Evolutionary conservation across 352 stramenopile species (phyloP).

Genomic region (Aphanomyces astaci): DNA sequence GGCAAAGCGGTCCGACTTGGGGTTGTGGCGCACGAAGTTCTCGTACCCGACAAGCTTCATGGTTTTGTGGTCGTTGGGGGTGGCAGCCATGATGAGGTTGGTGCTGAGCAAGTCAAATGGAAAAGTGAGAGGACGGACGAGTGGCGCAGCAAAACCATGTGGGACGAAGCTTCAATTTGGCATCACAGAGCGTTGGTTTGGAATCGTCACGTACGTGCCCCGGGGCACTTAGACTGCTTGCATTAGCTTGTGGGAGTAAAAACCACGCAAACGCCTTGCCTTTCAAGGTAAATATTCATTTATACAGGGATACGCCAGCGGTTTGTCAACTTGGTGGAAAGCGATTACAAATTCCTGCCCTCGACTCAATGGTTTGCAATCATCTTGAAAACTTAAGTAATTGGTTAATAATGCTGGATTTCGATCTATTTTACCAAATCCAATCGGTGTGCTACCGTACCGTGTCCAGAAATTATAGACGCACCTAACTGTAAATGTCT

Average conservation of each 20-base stretch:
- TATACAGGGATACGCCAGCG: background rate
- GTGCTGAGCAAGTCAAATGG: background rate
- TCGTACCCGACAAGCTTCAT: slow-evolving; percentile 59
- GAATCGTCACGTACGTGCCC: background rate
- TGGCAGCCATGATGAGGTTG: slow-evolving; percentile 18
- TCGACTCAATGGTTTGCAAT: slow-evolving; percentile 12
- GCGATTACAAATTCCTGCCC: background rate
- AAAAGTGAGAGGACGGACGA: no score
- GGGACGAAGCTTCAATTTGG: slow-evolving; percentile 14
- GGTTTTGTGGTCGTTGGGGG: slow-evolving; percentile 35
- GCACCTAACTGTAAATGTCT: no score
- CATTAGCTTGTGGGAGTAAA: background rate
- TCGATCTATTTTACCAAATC: no score
- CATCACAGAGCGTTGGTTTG: slow-evolving; percentile 3
- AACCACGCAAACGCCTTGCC: background rate
- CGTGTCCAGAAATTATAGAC: no score
- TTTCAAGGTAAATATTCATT: background rate
- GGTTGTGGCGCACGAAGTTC: slow-evolving; percentile 72
- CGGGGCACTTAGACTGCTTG: background rate
- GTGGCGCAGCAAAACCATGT: no score
- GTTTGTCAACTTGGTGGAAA: background rate
- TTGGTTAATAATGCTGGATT: no score
- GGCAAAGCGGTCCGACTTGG: slow-evolving; percentile 63
- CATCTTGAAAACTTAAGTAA: background rate
- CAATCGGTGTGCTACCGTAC: no score